A percentile compares a stretch with the other conserved stretches of the same genome.
Conservation (phyloP, 495 filamentous ascomycete species). For the Bombardia bombarda region DNA sequence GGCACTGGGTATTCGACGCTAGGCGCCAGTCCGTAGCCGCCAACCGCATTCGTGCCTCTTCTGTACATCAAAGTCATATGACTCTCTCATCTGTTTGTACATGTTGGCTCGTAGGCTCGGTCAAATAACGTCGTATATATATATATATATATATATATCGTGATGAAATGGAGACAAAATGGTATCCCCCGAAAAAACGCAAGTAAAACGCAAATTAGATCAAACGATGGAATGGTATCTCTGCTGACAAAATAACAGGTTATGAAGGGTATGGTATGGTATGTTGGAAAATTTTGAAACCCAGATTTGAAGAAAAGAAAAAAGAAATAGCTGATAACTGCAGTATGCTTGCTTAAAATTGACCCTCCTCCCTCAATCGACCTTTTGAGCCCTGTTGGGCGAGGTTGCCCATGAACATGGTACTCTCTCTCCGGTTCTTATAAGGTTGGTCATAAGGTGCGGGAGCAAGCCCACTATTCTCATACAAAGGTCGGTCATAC, state of each 20-base stretch:
- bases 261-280: conserved; percentile 11
- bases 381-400: conserved; percentile 38
- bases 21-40: conserved; percentile 10
- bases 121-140: conserved; percentile 1
- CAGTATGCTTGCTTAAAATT: conserved; percentile 9
- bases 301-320: conserved; percentile 3
- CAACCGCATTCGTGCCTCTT: background rate
- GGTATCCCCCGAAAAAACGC: background rate
- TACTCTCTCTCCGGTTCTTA: conserved; percentile 35
- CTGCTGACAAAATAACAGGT: conserved; percentile 1
- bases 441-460: conserved; percentile 35
- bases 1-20: conserved; percentile 2
- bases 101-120: background rate
- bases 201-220: background rate
- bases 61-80: no score
- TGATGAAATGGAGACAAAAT: background rate
- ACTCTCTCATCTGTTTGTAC: no score
- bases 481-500: conserved; percentile 37
- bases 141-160: no score
- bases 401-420: conserved; percentile 39
- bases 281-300: no score
- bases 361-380: conserved; percentile 36
- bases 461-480: conserved; percentile 24
- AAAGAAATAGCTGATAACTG: conserved; percentile 1
- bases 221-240: conserved; percentile 4